These are phyloP conservation scores for Cryptosporidium parvum DNA, from an alignment of 169 alveolate genomes.

Conservation along the genomic window DNA sequence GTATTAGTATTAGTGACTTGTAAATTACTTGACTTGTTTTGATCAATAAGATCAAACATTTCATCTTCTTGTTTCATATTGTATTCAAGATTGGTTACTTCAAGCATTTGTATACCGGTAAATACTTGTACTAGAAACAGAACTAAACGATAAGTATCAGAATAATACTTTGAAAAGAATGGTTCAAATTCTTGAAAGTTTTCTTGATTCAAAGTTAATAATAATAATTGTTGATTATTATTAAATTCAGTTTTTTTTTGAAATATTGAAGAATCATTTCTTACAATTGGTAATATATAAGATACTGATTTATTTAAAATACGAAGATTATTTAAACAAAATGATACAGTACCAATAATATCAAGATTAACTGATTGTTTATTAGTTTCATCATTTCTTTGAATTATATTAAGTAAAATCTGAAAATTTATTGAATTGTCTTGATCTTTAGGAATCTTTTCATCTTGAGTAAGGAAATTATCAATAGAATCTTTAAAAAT, in stretches of 20 bases:
- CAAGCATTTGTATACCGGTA: conserved; percentile 17
- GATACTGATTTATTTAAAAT: conserved; percentile 47
- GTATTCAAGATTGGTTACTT: not conserved
- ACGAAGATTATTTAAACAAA: conserved; percentile 41
- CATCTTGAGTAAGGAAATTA: not conserved
- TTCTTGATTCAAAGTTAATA: not conserved
- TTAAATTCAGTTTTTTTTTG: not conserved
- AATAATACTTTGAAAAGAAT: conserved; percentile 29
- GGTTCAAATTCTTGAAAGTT: conserved; percentile 18
- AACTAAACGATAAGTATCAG: not conserved
- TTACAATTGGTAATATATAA: not conserved
- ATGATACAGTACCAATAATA: not conserved
- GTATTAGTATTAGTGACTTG: not conserved
- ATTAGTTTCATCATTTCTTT: not conserved
- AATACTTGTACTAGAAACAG: conserved; percentile 7
- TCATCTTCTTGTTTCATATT: not conserved
- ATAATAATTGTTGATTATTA: not conserved
- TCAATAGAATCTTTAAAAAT: not conserved
- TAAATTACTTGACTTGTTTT: not conserved
- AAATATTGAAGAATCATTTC: not conserved
- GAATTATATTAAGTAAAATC: not conserved
- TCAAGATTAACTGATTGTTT: not conserved
- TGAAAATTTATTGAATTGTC: not conserved
- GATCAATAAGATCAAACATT: not conserved
- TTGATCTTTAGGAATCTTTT: not conserved